phyloP scores from a whole-genome alignment of 345 rosid species.

The Aquilaria yunnanensis region DNA sequence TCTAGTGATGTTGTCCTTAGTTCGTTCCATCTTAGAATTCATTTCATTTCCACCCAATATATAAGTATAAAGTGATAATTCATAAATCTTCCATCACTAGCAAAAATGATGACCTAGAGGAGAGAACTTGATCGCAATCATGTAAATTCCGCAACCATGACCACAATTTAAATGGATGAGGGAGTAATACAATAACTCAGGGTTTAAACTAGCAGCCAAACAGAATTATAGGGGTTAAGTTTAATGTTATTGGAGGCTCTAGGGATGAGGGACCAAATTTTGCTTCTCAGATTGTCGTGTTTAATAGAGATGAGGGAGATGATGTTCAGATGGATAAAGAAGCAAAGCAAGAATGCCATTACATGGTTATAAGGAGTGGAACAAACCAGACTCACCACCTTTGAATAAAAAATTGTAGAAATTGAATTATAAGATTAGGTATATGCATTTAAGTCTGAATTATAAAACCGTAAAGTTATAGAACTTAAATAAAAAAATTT shows the following conservation, averaged over 20 bases:
- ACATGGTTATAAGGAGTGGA: conserved; percentile 78
- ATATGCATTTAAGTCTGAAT: too few relatives aligned
- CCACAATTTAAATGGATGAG: conserved; percentile 99
- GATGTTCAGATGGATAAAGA: conserved; percentile 4
- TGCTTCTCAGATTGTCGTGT: conserved; percentile 89
- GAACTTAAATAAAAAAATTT: too few relatives aligned
- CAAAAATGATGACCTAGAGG: conserved; percentile 53
- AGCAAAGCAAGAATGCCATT: conserved; percentile 16
- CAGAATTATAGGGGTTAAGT: conserved; percentile 65
- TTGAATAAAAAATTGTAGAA: background rate
- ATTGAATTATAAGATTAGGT: too few relatives aligned
- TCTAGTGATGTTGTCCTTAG: conserved; percentile 66
- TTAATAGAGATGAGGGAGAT: conserved; percentile 29
- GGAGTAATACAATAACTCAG: conserved; percentile 70
- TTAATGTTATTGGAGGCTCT: conserved; percentile 90
- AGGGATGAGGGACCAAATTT: conserved; percentile 68
- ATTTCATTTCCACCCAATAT: conserved; percentile 84
- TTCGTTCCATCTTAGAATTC: conserved; percentile 54
- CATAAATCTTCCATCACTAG: conserved; percentile 34
- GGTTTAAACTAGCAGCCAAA: conserved; percentile 40
- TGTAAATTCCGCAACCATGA: conserved; percentile 85
- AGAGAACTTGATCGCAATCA: conserved; percentile 36
- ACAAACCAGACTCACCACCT: conserved; percentile 10
- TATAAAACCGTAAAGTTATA: too few relatives aligned
- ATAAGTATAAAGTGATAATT: conserved; percentile 82